Conservation (phyloP, 192 early-diverging fungal genomes). For the Lunasporangiospora selenospora region DNA sequence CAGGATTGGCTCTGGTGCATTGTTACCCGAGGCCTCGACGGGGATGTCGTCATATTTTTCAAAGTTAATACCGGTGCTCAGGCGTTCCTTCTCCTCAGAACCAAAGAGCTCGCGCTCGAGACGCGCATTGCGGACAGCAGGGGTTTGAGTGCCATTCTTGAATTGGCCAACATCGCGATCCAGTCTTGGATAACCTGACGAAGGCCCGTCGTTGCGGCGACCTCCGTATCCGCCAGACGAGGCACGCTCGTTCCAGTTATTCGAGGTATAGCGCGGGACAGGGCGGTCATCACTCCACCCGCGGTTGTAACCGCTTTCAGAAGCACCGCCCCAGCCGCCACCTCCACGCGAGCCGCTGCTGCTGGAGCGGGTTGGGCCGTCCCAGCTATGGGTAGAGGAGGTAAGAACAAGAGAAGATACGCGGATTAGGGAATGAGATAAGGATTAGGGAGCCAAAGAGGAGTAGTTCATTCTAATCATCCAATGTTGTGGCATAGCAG, state of each 20-base stretch:
- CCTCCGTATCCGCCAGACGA: slow-evolving; percentile 40
- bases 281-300: slow-evolving; percentile 38
- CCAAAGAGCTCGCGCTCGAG: slow-evolving; percentile 84
- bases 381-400: slow-evolving; percentile 17
- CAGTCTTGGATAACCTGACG: slow-evolving; percentile 19
- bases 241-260: slow-evolving; percentile 50
- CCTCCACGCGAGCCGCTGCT: slow-evolving; percentile 13
- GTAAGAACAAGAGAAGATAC: neutral
- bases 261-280: slow-evolving; percentile 9
- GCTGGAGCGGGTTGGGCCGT: slow-evolving; percentile 15
- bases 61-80: slow-evolving; percentile 96
- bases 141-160: slow-evolving; percentile 74
- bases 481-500: too few relatives aligned
- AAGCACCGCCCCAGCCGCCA: slow-evolving; percentile 36
- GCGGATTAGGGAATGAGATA: neutral
- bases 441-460: too few relatives aligned
- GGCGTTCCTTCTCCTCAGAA: slow-evolving; percentile 74
- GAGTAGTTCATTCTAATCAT: too few relatives aligned
- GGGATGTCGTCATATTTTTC: slow-evolving; percentile 99
- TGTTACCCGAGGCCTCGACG: slow-evolving; percentile 83
- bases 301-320: slow-evolving; percentile 44
- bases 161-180: slow-evolving; percentile 36
- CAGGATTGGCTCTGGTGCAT: slow-evolving; percentile 59
- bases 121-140: slow-evolving; percentile 77
- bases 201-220: slow-evolving; percentile 27